Evolutionary conservation across 352 stramenopile genomes (phyloP).

Genomic region (Phytophthora brassicae): DNA sequence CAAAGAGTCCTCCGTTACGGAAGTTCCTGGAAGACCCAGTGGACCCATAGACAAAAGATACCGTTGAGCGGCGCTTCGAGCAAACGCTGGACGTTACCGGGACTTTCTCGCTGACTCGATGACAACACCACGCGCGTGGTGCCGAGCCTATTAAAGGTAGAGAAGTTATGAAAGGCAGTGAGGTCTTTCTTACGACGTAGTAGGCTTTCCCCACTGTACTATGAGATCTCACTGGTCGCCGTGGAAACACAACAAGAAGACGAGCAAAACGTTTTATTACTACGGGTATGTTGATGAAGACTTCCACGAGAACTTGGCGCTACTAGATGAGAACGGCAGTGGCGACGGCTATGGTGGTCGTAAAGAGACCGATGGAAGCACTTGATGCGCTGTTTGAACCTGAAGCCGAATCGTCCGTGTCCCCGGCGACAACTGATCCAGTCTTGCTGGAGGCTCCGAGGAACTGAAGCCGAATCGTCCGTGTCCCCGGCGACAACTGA

Average conservation of each 20-base stretch:
- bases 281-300: not conserved
- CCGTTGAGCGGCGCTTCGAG: conserved; percentile 18
- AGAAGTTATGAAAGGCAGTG: no score
- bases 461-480: no score
- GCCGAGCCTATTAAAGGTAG: no score
- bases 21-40: not conserved
- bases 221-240: not conserved
- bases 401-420: not conserved
- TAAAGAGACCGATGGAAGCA: conserved; percentile 7
- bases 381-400: conserved; percentile 15
- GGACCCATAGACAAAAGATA: conserved; percentile 16
- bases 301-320: no score
- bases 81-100: not conserved
- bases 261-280: conserved; percentile 23
- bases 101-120: conserved; percentile 1
- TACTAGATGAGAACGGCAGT: conserved; percentile 10
- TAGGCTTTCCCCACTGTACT: not conserved
- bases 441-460: conserved; percentile 17
- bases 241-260: not conserved
- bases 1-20: not conserved
- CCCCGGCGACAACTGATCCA: conserved; percentile 7
- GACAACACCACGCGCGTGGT: conserved; percentile 7
- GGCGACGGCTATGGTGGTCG: conserved; percentile 11
- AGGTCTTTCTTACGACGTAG: no score
- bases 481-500: conserved; percentile 7